A percentile compares a stretch with the other conserved stretches of the same genome.
phyloP scores from a whole-genome alignment of 306 rosid species.

The Prunus mume region DNA sequence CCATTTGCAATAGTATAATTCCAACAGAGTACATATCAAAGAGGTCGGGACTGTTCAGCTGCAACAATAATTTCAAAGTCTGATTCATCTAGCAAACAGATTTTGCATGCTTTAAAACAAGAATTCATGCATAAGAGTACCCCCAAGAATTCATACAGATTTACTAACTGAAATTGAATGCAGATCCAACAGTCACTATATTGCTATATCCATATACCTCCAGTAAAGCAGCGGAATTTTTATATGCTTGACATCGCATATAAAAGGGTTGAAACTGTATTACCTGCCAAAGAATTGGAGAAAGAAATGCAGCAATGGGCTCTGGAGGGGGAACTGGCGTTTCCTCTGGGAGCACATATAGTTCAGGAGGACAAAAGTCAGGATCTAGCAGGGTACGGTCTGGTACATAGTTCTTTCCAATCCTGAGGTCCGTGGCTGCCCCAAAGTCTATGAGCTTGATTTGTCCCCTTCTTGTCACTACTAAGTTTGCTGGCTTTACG shows the following conservation, averaged over 20 bases:
- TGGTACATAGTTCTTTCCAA: slow-evolving; percentile 87
- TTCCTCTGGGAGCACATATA: slow-evolving; percentile 86
- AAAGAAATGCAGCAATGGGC: slow-evolving; percentile 86
- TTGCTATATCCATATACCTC: background rate
- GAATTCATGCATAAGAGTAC: background rate
- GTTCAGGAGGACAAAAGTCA: slow-evolving; percentile 84
- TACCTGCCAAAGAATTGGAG: slow-evolving; percentile 97
- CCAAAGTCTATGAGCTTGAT: slow-evolving; percentile 94
- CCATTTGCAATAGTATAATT: slow-evolving; percentile 90
- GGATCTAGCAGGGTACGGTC: slow-evolving; percentile 76
- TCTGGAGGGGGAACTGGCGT: slow-evolving; percentile 93
- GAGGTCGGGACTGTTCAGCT: slow-evolving; percentile 95
- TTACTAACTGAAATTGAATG: too few relatives aligned
- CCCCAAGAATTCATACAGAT: too few relatives aligned
- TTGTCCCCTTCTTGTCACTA: slow-evolving; percentile 75
- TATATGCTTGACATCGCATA: background rate
- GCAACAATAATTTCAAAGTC: slow-evolving; percentile 39
- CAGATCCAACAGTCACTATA: too few relatives aligned
- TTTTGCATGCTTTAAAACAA: background rate
- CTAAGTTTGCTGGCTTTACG: slow-evolving; percentile 88
- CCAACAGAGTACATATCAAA: slow-evolving; percentile 98
- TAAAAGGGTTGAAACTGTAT: background rate
- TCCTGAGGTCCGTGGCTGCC: slow-evolving; percentile 90
- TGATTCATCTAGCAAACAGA: slow-evolving; percentile 3
- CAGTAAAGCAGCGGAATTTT: background rate